Conservation (phyloP, 139 green algal genomes). For the Chlorella sorokiniana region DNA sequence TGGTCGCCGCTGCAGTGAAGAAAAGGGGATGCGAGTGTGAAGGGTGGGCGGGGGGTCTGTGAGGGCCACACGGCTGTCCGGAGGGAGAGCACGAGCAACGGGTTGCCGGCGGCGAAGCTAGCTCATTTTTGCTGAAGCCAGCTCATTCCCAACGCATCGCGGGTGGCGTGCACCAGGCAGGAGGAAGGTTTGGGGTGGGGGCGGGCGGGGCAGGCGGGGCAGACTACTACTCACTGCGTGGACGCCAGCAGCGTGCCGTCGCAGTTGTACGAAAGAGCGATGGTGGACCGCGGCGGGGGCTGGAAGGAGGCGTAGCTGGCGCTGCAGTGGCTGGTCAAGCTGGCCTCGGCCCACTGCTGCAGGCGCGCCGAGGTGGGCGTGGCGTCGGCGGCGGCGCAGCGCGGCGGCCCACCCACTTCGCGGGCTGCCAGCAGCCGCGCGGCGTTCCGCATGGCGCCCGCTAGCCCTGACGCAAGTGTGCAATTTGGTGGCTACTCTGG, state of each 20-base stretch:
- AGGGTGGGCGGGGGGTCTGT: background rate
- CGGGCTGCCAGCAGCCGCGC: constrained; percentile 22
- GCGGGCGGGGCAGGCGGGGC: background rate
- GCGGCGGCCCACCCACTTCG: background rate
- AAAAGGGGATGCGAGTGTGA: no score
- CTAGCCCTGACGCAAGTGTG: no score
- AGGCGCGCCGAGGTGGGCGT: background rate
- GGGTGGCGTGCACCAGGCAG: background rate
- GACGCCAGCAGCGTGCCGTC: constrained; percentile 84
- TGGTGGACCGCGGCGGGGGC: constrained; percentile 85
- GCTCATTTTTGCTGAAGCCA: background rate
- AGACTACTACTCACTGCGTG: constrained; percentile 74
- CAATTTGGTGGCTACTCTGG: no score
- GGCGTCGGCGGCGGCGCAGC: background rate
- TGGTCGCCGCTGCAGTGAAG: constrained; percentile 85
- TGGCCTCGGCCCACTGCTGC: constrained; percentile 31
- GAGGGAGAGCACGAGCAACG: no score
- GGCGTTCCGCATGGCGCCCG: background rate
- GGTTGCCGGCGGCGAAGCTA: background rate
- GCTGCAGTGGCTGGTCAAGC: constrained; percentile 25
- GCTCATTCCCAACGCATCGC: no score
- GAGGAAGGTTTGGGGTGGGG: background rate
- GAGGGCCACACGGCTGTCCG: background rate
- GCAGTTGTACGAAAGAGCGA: constrained; percentile 80
- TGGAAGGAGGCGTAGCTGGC: constrained; percentile 63